Evolutionary conservation across 192 early-diverging fungal genomes (phyloP), one percentile per base, ranked within the genome.

Genomic region (Phycomyces nitens): DNA sequence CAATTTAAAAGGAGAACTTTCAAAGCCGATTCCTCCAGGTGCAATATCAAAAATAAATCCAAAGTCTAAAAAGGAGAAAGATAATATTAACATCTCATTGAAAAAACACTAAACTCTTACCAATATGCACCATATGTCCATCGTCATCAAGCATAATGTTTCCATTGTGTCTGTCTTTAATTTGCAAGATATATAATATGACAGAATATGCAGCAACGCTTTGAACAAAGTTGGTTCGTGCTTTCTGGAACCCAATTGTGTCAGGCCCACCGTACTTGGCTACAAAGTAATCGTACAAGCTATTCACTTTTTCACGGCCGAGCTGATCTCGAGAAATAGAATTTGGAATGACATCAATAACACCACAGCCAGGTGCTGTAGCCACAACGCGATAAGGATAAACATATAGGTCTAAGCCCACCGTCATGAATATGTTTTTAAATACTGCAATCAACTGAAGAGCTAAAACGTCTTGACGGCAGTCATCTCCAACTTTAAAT

Each of bases 401-500:
- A 53, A 97, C 72, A 74, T 99, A 98, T 53, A 99, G 78, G 73
- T 99, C 96, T 43, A 98, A 75, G 1, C 93, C 96, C n/a, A 88
- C 88, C 34, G 84, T 87, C 0, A 87, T 83, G 53, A 96, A 95
- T 24, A 99, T 96, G 73, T 89, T 93, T 68, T 98, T 97, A 77
- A 97, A 99, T 47, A 96, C 88, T 1, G 91, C 92, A 78, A 99
- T 97, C 64, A 99, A 79, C 79, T 99, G 97, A 52, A 99, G 72
- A 2, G 96, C 96, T 62, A 99, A 80, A 26, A 99, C 91, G 69
- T 99, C 97, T 76, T 99, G 97, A n/a, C 97, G 86, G 73, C 97
- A 99, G 76, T 99, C 96, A 69, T 99, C 97, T 56, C 97, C 97
- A 50, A 99, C 96, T 81, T 99, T 99, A 82, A 99, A 99, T 60